Percentiles rank a stretch among this genome's conserved stretches.
These are phyloP conservation scores for Candida albicans DNA, from an alignment of 1,139 yeast species.

Conservation along the genomic window DNA sequence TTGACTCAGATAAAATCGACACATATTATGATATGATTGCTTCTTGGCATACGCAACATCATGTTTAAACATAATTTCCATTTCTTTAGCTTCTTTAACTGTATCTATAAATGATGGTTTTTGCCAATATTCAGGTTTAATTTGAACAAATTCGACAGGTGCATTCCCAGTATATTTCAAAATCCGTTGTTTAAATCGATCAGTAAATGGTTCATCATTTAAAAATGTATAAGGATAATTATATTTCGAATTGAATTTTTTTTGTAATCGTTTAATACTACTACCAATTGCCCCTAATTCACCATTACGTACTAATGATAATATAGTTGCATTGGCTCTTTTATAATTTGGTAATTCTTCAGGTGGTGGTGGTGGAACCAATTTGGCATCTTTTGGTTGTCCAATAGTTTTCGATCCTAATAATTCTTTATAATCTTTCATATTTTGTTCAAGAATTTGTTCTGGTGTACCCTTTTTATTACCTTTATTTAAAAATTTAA, in stretches of 20 bases:
- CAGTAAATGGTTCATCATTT: constrained; percentile 67
- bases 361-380: constrained; percentile 36
- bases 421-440: constrained; percentile 30
- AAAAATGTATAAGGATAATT: constrained; percentile 79
- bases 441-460: constrained; percentile 35
- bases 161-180: constrained; percentile 42
- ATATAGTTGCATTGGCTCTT: constrained; percentile 68
- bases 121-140: constrained; percentile 61
- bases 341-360: constrained; percentile 27
- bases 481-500: constrained; percentile 33
- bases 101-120: constrained; percentile 59
- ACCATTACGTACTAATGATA: constrained; percentile 67
- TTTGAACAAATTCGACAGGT: constrained; percentile 55
- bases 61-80: constrained; percentile 40
- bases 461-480: constrained; percentile 28
- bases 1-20: constrained; percentile 56
- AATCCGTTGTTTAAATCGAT: constrained; percentile 51
- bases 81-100: constrained; percentile 38
- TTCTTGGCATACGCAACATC: constrained; percentile 63
- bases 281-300: constrained; percentile 51
- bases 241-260: constrained; percentile 64
- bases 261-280: constrained; percentile 62
- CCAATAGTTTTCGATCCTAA: constrained; percentile 29
- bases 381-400: constrained; percentile 52
- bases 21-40: constrained; percentile 77